phyloP scores from a whole-genome alignment of 116 monocot species.

The Trichopus zeylanicus region DNA sequence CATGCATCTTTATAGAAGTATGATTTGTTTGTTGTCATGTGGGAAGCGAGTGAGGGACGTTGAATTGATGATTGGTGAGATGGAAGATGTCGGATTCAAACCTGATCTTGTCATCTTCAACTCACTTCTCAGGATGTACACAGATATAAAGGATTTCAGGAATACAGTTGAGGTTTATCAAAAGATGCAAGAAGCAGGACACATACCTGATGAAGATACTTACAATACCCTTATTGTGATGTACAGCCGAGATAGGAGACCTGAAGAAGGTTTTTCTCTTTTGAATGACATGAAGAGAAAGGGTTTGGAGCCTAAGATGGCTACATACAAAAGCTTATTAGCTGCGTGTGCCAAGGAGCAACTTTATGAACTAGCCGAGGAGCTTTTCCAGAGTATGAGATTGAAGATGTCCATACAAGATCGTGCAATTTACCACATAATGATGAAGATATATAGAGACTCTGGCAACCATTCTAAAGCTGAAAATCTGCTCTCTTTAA shows the following conservation, averaged over 20 bases:
- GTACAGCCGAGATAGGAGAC: conserved; percentile 78
- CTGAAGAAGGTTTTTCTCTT: conserved; percentile 81
- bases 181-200: conserved; percentile 42
- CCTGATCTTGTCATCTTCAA: conserved; percentile 76
- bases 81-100: conserved; percentile 77
- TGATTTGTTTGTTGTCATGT: conserved; percentile 66
- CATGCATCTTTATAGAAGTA: conserved; percentile 83
- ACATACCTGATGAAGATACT: conserved; percentile 71
- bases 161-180: conserved; percentile 60
- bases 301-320: conserved; percentile 65
- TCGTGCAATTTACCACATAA: conserved; percentile 77
- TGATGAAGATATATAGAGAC: conserved; percentile 94
- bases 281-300: conserved; percentile 73
- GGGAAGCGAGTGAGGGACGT: conserved; percentile 81
- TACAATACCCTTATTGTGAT: conserved; percentile 71
- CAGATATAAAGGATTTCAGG: conserved; percentile 53
- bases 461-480: conserved; percentile 75
- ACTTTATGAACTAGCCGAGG: conserved; percentile 77
- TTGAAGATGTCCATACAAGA: conserved; percentile 51
- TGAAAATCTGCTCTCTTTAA: conserved; percentile 57
- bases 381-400: conserved; percentile 52
- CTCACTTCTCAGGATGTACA: conserved; percentile 79
- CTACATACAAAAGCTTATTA: conserved; percentile 88
- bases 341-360: conserved; percentile 67
- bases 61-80: conserved; percentile 77